Evolutionary conservation across 2,329 filamentous ascomycete species (phyloP), one percentile per base, ranked within the genome.

Genomic region (Arthrobotrys iridis): DNA sequence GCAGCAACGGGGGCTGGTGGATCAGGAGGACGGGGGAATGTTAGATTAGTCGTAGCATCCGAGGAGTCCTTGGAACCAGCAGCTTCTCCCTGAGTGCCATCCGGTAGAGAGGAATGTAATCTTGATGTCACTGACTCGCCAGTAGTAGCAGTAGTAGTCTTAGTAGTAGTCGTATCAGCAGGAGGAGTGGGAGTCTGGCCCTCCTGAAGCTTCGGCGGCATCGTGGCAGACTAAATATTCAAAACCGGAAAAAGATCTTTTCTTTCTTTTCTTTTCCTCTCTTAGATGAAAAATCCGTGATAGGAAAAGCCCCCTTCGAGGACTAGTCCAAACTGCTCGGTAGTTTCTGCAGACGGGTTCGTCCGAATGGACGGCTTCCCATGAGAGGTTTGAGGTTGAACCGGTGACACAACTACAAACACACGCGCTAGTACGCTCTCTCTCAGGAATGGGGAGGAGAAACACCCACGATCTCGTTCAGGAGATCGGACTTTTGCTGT

Each of bases 131-230:
- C 40, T 8, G 40, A 30, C 10, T 18, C 48, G 28, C 11, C 40
- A 64, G 50, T 48, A 50, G 37, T 33, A 48, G 4, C 20, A 28
- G 50, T 28, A 50, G 50, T 7, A 18, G 55, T 10, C 41, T 20
- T 11, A 28, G 50, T 28, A 50, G 50, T 7, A 18, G 55, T 10
- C 41, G 37, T 11, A 22, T 13, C 20, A 59, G 30, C 35, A 33
- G 28, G 35, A 45, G 35, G 40, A 46, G 28, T 22, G 22, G 57
- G 24, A 18, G 48, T 43, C 43, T 52, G 50, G 66, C 11, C 58
- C 48, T 71, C 58, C 46, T 71, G 66, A 55, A 55, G 50, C 46
- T 58, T 58, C 40, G 66, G 37, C 66, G 64, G 37, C 66, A 71
- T 71, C 18, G n/a, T 63, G 37, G 66, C 28, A 28, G 37, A 57